These are phyloP conservation scores for Polyporus arcularius DNA, from an alignment of 768 basidiomycete species.

Conservation along the genomic window DNA sequence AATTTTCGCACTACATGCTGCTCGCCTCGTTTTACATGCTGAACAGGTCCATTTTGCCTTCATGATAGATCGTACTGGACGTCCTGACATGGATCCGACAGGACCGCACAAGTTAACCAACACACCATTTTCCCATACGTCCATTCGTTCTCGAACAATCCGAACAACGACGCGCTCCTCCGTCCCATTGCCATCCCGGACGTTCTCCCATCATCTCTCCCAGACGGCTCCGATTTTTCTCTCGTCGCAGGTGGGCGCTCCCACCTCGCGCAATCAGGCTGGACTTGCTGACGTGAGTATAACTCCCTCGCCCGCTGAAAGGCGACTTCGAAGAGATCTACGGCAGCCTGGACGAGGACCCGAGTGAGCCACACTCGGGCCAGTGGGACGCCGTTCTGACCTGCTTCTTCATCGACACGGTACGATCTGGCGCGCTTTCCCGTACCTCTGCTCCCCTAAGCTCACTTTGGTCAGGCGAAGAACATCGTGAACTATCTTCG, in stretches of 20 bases:
- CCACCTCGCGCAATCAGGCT: background rate
- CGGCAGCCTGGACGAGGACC: constrained; percentile 43
- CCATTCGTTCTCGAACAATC: constrained; percentile 88
- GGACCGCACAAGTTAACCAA: constrained; percentile 66
- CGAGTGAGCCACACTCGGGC: constrained; percentile 69
- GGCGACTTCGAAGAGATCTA: constrained; percentile 96
- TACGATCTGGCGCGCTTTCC: constrained; percentile 33
- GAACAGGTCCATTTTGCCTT: constrained; percentile 61
- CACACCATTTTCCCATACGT: constrained; percentile 87
- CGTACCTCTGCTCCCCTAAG: background rate
- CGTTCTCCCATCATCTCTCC: constrained; percentile 74
- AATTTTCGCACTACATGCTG: constrained; percentile 96
- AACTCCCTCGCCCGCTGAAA: constrained; percentile 24
- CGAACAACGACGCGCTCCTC: constrained; percentile 59
- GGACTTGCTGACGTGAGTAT: background rate
- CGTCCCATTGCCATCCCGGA: constrained; percentile 78
- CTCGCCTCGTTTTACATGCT: constrained; percentile 86
- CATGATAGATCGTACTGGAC: background rate
- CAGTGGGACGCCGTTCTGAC: constrained; percentile 90
- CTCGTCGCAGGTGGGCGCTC: constrained; percentile 72
- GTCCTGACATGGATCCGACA: constrained; percentile 17
- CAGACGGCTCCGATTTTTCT: constrained; percentile 67
- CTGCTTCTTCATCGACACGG: constrained; percentile 97
- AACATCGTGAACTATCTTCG: constrained; percentile 90
- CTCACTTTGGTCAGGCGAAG: constrained; percentile 59